A percentile compares a stretch with the other conserved stretches of the same genome.
These are phyloP conservation scores for Primulina huaijiensis DNA, from an alignment of 257 asterid genomes.

Conservation along the genomic window DNA sequence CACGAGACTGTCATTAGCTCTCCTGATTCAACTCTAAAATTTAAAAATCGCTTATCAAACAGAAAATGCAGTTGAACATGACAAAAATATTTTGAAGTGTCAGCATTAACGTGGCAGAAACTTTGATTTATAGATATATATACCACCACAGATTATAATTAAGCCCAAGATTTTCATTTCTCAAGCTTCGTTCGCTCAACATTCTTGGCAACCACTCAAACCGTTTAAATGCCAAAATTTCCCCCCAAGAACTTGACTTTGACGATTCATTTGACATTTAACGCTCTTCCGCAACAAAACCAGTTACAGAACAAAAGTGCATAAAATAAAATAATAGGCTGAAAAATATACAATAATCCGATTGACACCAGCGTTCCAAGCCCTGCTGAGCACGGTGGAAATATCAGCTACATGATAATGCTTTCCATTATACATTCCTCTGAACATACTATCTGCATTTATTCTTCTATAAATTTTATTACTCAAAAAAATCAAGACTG, in stretches of 20 bases:
- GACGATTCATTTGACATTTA: not conserved
- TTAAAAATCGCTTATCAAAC: constrained; percentile 3
- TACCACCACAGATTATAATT: not conserved
- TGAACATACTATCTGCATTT: constrained; percentile 80
- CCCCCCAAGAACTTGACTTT: not conserved
- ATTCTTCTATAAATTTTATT: constrained; percentile 10
- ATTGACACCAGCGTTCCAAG: constrained; percentile 94
- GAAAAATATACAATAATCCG: constrained; percentile 64
- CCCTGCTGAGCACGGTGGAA: constrained; percentile 77
- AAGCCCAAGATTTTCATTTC: too few relatives aligned
- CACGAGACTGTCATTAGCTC: not conserved
- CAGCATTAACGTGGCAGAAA: constrained; percentile 9
- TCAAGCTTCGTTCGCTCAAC: too few relatives aligned
- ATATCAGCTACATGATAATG: constrained; percentile 78
- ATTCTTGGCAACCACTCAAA: too few relatives aligned
- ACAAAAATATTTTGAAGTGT: not conserved
- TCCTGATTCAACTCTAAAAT: constrained; percentile 3
- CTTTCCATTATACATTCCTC: constrained; percentile 92
- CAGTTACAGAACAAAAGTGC: not conserved
- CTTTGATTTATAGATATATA: constrained; percentile 11
- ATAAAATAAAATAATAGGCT: constrained; percentile 6
- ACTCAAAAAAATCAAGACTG: not conserved
- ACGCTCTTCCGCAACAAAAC: constrained; percentile 21
- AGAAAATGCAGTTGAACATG: not conserved
- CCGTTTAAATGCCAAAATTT: too few relatives aligned